Percentiles rank a stretch among this genome's conserved stretches.
Evolutionary conservation across 192 early-diverging fungal genomes (phyloP).

Genomic region (Gonapodya sp.): DNA sequence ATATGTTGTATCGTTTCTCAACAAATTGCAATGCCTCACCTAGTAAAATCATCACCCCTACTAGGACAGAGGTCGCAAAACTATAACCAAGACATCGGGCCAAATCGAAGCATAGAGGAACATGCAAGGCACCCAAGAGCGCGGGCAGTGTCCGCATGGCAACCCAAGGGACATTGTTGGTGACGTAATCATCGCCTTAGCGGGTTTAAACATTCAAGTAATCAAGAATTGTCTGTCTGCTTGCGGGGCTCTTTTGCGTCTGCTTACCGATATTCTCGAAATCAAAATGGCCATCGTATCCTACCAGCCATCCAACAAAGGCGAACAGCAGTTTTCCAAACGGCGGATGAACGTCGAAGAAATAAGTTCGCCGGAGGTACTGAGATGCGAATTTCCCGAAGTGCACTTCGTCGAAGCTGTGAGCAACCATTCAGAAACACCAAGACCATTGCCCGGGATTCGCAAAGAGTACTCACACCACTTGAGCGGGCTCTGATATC

Average conservation of each 20-base stretch:
- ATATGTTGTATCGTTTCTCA: conserved; percentile 12
- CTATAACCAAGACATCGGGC: conserved; percentile 54
- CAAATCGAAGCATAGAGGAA: conserved; percentile 56
- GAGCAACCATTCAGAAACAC: neutral
- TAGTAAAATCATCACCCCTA: conserved; percentile 70
- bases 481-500: neutral
- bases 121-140: conserved; percentile 61
- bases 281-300: conserved; percentile 91
- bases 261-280: conserved; percentile 75
- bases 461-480: neutral
- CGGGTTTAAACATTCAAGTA: too few species aligned
- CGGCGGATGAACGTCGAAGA: conserved; percentile 97
- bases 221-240: too few species aligned
- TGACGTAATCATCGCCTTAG: conserved; percentile 65
- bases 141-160: conserved; percentile 72
- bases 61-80: conserved; percentile 57
- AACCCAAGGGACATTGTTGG: conserved; percentile 83
- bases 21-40: conserved; percentile 37
- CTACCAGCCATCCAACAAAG: conserved; percentile 66
- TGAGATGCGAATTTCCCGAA: conserved; percentile 97
- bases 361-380: conserved; percentile 80
- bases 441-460: neutral
- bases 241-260: neutral
- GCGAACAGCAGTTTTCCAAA: conserved; percentile 88
- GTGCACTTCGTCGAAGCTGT: conserved; percentile 95